Evolutionary conservation across 768 basidiomycete species (phyloP).

Genomic region (Termitomyces sp.): DNA sequence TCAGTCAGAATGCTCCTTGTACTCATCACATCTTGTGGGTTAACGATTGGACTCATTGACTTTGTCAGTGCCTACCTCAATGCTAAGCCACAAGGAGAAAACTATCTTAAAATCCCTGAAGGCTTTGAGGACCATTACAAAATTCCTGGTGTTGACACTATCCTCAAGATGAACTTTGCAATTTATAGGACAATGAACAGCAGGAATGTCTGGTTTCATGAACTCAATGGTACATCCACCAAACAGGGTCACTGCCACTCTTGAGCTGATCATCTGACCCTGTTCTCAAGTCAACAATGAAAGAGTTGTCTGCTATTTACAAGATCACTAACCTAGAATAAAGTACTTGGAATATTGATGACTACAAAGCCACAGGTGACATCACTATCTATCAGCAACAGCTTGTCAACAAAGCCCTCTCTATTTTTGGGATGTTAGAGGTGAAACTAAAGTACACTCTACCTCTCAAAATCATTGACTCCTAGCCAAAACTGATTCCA

Average conservation of each 20-base stretch:
- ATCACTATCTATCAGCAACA: not conserved
- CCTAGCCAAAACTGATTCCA: not conserved
- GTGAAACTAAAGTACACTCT: too few relatives aligned
- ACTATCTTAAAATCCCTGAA: too few relatives aligned
- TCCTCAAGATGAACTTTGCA: not conserved
- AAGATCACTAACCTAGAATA: not conserved
- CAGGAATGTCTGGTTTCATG: too few relatives aligned
- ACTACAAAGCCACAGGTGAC: not conserved
- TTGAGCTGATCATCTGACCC: too few relatives aligned
- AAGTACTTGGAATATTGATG: not conserved
- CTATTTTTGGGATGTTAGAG: not conserved
- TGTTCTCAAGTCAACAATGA: too few relatives aligned
- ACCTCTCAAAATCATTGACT: too few relatives aligned
- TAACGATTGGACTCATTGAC: not conserved
- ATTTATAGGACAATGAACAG: too few relatives aligned
- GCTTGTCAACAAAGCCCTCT: not conserved
- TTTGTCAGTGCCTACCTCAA: not conserved
- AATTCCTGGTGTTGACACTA: too few relatives aligned
- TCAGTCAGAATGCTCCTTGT: not conserved
- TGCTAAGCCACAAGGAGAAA: not conserved
- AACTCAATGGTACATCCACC: too few relatives aligned
- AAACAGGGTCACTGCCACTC: too few relatives aligned
- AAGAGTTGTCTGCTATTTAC: not conserved
- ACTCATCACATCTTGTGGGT: not conserved
- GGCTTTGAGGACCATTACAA: too few relatives aligned